These are phyloP conservation scores for Parietaria judaica DNA, from an alignment of 306 rosid species.

Conservation along the genomic window DNA sequence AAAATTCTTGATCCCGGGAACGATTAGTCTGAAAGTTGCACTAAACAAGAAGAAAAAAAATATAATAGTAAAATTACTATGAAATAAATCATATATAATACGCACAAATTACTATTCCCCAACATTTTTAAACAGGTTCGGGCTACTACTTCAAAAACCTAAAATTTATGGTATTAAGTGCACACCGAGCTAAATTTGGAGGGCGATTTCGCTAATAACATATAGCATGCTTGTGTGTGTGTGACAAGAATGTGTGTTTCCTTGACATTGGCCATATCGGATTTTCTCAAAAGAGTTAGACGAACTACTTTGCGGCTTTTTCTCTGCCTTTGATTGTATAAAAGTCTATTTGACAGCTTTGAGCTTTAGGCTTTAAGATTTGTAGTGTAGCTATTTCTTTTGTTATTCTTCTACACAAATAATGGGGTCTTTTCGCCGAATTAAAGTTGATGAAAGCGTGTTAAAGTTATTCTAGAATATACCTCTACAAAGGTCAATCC, in stretches of 20 bases:
- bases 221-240: not conserved
- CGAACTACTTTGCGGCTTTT: conserved; percentile 9
- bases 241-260: not conserved
- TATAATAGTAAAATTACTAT: too few species aligned
- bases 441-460: not conserved
- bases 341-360: conserved; percentile 6
- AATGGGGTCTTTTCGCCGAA: conserved; percentile 2
- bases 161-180: too few species aligned
- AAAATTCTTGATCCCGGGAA: too few species aligned
- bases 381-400: not conserved
- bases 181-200: too few species aligned
- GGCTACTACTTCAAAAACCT: too few species aligned
- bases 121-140: too few species aligned
- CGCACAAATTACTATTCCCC: too few species aligned
- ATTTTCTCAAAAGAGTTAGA: not conserved
- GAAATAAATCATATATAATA: too few species aligned
- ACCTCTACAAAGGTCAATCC: not conserved
- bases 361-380: not conserved
- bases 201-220: too few species aligned
- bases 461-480: not conserved
- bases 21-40: too few species aligned
- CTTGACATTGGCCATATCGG: not conserved
- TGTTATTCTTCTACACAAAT: not conserved
- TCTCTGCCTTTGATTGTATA: not conserved
- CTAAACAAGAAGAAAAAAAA: too few species aligned